phyloP scores from a whole-genome alignment of 805 yeast species.

The Candida tammaniensis region DNA sequence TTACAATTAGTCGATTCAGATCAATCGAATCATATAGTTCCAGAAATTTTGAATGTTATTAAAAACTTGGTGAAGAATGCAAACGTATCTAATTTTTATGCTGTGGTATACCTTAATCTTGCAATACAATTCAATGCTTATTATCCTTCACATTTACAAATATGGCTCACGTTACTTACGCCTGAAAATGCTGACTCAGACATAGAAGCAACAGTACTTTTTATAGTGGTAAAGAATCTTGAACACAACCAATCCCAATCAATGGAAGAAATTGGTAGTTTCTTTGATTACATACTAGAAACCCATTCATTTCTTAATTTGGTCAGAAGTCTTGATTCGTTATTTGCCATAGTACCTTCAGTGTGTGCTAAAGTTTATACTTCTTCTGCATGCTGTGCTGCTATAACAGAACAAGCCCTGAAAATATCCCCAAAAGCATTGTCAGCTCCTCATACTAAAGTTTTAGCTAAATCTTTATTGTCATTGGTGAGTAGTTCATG shows the following conservation, averaged over 20 bases:
- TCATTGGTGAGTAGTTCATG: slow-evolving; percentile 35
- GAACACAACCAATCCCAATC: slow-evolving; percentile 16
- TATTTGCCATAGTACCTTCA: slow-evolving; percentile 29
- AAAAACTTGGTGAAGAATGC: slow-evolving; percentile 9
- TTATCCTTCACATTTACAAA: slow-evolving; percentile 19
- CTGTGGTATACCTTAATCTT: slow-evolving; percentile 19
- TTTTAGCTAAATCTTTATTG: slow-evolving; percentile 4
- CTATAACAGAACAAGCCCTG: slow-evolving; percentile 14
- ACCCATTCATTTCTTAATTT: slow-evolving; percentile 18
- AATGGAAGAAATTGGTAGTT: slow-evolving; percentile 17
- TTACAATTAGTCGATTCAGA: slow-evolving; percentile 2
- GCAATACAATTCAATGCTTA: slow-evolving; percentile 17
- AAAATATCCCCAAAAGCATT: slow-evolving; percentile 9
- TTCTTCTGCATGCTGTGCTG: slow-evolving; percentile 16
- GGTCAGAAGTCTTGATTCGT: slow-evolving; percentile 17
- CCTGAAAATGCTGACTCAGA: slow-evolving; percentile 14
- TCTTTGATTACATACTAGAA: slow-evolving; percentile 21
- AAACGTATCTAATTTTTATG: slow-evolving; percentile 7
- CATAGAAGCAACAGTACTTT: slow-evolving; percentile 16
- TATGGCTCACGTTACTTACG: slow-evolving; percentile 17
- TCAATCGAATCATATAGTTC: slow-evolving; percentile 3
- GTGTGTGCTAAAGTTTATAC: slow-evolving; percentile 20
- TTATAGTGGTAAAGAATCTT: slow-evolving; percentile 21
- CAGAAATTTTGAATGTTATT: slow-evolving; percentile 7
- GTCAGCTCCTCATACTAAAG: slow-evolving; percentile 2